These are phyloP conservation scores for Phytomonas sp. DNA, from an alignment of 208 protist species.

Conservation along the genomic window DNA sequence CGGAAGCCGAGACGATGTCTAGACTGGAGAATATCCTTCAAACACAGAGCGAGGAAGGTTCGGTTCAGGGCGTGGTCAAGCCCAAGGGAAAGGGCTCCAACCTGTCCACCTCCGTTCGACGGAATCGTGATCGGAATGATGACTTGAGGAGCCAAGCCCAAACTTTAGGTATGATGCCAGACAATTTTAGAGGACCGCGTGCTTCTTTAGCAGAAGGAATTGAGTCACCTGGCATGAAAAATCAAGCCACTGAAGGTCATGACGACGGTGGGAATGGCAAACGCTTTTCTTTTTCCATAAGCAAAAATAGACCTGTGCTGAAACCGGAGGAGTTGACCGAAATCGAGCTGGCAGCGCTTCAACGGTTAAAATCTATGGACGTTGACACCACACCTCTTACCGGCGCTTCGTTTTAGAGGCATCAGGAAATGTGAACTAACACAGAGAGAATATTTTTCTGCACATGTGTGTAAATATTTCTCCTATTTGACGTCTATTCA, in stretches of 20 bases:
- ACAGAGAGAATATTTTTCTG: background rate
- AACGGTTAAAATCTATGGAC: conserved; percentile 44
- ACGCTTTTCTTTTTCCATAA: background rate
- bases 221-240: background rate
- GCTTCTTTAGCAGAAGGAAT: background rate
- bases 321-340: conserved; percentile 63
- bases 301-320: conserved; percentile 21
- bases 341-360: conserved; percentile 56
- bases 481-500: background rate
- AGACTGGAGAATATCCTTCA: conserved; percentile 49
- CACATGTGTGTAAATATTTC: background rate
- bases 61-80: conserved; percentile 16
- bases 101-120: background rate
- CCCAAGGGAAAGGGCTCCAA: conserved; percentile 14
- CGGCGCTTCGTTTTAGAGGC: background rate
- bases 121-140: conserved; percentile 12
- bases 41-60: conserved; percentile 35
- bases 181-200: background rate
- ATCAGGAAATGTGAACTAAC: conserved; percentile 3
- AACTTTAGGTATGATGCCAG: background rate
- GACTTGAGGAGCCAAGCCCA: background rate
- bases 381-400: conserved; percentile 41
- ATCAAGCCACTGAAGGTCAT: background rate
- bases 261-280: background rate
- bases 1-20: conserved; percentile 44